Conservation (phyloP, 768 basidiomycete genomes). For the Russula lepida region DNA sequence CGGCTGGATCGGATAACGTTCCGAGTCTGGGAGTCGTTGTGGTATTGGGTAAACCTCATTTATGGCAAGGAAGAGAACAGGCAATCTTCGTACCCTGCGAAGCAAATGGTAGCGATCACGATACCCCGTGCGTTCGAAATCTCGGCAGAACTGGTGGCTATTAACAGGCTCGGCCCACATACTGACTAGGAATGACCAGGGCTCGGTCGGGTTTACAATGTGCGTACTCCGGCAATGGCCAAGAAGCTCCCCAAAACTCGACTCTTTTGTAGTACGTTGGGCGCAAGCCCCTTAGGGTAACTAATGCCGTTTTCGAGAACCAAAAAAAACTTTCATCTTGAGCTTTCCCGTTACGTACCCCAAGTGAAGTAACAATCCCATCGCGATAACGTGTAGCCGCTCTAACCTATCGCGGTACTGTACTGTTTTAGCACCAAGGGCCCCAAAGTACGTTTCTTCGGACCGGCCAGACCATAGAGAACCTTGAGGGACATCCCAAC, state of each 20-base stretch:
- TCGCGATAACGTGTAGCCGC: not conserved
- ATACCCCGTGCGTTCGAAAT: not conserved
- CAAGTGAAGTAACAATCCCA: not conserved
- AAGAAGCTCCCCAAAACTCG: not conserved
- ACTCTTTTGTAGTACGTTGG: not conserved
- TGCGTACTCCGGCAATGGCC: not conserved
- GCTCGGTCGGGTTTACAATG: not conserved
- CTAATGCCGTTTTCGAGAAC: not conserved
- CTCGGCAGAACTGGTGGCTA: slow-evolving; percentile 3
- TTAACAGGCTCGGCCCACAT: not conserved
- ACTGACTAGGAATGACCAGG: not conserved
- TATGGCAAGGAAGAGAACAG: not conserved
- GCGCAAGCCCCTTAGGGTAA: not conserved
- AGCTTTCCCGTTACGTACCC: not conserved
- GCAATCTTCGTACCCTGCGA: not conserved
- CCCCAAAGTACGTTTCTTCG: not conserved
- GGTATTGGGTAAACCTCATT: not conserved
- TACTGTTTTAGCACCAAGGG: not conserved
- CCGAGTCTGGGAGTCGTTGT: not conserved
- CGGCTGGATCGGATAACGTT: not conserved
- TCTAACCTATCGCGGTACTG: not conserved
- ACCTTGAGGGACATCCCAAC: not conserved
- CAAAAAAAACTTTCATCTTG: not conserved
- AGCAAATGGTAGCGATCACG: not conserved
- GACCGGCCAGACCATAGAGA: not conserved